These are phyloP conservation scores for Mycena vitilis DNA, from an alignment of 768 basidiomycete species.

Conservation along the genomic window DNA sequence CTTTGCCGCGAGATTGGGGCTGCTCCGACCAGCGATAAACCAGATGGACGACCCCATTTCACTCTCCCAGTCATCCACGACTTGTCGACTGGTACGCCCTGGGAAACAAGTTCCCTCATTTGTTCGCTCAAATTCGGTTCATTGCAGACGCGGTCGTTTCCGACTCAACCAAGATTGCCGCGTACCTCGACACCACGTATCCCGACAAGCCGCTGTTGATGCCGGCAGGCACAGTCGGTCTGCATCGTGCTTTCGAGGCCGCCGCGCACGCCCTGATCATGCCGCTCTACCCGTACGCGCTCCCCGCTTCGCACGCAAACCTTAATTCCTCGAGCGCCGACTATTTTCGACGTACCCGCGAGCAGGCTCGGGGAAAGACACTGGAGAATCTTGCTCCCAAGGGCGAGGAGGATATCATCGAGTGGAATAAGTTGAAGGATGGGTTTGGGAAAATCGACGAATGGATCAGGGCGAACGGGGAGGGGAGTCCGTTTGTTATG, in stretches of 20 bases:
- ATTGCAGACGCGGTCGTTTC: constrained; percentile 39
- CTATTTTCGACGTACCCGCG: constrained; percentile 49
- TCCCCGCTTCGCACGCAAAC: constrained; percentile 32
- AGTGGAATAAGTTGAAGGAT: constrained; percentile 21
- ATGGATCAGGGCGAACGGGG: constrained; percentile 17
- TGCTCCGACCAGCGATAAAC: constrained; percentile 37
- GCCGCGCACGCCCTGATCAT: background rate
- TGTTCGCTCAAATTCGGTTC: too few species aligned
- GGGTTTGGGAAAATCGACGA: constrained; percentile 15
- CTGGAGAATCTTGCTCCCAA: constrained; percentile 47
- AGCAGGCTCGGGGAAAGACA: constrained; percentile 10
- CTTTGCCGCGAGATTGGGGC: too few species aligned
- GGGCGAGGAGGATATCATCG: constrained; percentile 27
- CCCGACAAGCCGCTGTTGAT: constrained; percentile 47
- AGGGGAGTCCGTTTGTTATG: background rate
- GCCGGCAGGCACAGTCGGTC: constrained; percentile 40
- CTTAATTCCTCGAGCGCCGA: constrained; percentile 47
- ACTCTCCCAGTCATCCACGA: constrained; percentile 58
- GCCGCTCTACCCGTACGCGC: background rate
- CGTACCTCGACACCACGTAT: constrained; percentile 42
- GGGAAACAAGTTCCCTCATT: too few species aligned
- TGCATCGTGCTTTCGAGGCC: constrained; percentile 29
- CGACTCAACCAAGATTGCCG: constrained; percentile 53
- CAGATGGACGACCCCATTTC: constrained; percentile 42
- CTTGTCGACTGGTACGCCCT: constrained; percentile 42